Conservation (phyloP, 1,139 yeast species). For the Saccharomycopsis crataegensis region DNA sequence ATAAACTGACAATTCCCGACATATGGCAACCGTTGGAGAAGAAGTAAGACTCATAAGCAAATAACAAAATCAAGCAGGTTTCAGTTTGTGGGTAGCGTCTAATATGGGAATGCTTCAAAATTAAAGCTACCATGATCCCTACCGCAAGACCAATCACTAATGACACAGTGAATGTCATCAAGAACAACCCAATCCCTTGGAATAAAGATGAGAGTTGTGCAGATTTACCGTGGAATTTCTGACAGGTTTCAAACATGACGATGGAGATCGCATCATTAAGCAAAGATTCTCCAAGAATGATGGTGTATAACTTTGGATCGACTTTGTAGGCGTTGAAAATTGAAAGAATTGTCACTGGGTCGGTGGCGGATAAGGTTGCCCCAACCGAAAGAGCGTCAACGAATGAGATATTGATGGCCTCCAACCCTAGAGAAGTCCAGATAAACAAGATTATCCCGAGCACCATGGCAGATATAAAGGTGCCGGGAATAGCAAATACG, state of each 20-base stretch:
- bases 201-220: constrained; percentile 72
- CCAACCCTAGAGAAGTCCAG: constrained; percentile 90
- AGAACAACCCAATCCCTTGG: constrained; percentile 88
- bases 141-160: constrained; percentile 81
- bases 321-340: constrained; percentile 96
- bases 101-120: constrained; percentile 86
- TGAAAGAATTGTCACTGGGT: constrained; percentile 94
- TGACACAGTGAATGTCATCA: constrained; percentile 92
- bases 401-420: constrained; percentile 79
- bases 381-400: constrained; percentile 97
- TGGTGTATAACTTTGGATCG: constrained; percentile 93
- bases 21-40: constrained; percentile 98
- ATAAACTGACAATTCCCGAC: constrained; percentile 94
- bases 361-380: constrained; percentile 96
- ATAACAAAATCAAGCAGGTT: constrained; percentile 80
- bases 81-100: constrained; percentile 94
- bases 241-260: constrained; percentile 98
- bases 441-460: constrained; percentile 76
- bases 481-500: constrained; percentile 96
- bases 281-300: constrained; percentile 92
- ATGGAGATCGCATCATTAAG: constrained; percentile 96
- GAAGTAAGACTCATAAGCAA: constrained; percentile 94
- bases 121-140: constrained; percentile 83
- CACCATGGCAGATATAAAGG: constrained; percentile 85
- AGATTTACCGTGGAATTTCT: constrained; percentile 83